Conservation (phyloP, 371 early-diverging fungal genomes). For the Circinella minor region DNA sequence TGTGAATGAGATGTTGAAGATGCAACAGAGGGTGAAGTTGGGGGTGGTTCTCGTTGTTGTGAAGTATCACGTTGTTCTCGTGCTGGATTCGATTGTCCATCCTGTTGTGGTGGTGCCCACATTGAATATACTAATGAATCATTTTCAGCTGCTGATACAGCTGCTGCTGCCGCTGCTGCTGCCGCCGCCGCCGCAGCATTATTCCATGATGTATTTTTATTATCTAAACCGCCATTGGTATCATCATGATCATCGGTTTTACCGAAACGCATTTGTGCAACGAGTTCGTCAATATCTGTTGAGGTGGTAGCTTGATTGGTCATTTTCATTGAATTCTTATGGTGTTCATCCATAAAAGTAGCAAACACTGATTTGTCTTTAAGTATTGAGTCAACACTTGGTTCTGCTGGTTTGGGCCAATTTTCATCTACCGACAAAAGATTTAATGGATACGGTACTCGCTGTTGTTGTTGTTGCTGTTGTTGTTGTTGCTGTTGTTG, state of each 20-base stretch:
- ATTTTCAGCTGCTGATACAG: slow-evolving; percentile 9
- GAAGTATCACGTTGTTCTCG: slow-evolving; percentile 3
- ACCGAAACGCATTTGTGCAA: slow-evolving; percentile 16
- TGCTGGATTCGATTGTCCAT: neutral
- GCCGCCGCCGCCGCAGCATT: slow-evolving; percentile 6
- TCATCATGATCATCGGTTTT: neutral
- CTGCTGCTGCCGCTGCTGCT: slow-evolving; percentile 12
- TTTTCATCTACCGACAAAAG: slow-evolving; percentile 15
- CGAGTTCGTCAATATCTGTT: slow-evolving; percentile 14
- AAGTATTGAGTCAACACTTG: slow-evolving; percentile 17
- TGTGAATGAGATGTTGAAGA: slow-evolving; percentile 10
- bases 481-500: slow-evolving; percentile 17
- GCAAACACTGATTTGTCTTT: slow-evolving; percentile 5
- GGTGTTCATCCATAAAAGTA: slow-evolving; percentile 13
- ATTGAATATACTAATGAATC: slow-evolving; percentile 30
- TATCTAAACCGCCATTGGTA: slow-evolving; percentile 3
- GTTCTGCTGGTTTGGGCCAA: slow-evolving; percentile 17
- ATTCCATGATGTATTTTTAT: slow-evolving; percentile 6
- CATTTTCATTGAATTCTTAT: slow-evolving; percentile 6
- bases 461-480: slow-evolving; percentile 12
- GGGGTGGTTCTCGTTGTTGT: slow-evolving; percentile 8
- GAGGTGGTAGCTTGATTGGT: neutral
- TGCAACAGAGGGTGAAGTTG: slow-evolving; percentile 4
- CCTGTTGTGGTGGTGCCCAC: slow-evolving; percentile 24
- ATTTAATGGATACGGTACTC: slow-evolving; percentile 12